Base-by-base conservation (phyloP, 495 filamentous ascomycete genomes). In the Aspergillus coremiiformis region DNA sequence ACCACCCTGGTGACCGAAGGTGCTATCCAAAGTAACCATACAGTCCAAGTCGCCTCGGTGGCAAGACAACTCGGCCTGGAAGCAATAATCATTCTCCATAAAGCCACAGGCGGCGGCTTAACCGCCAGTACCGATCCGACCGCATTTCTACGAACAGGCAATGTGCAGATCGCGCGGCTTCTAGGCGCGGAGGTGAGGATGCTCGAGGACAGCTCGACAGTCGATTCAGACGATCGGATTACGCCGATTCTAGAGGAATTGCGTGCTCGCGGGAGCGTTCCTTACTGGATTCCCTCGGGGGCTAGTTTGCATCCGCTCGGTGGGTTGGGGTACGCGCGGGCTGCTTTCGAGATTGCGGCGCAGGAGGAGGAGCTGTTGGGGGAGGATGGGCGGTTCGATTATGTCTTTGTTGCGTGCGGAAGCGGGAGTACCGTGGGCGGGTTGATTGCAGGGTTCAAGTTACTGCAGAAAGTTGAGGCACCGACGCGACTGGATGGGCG, bases 1-100 rank as follows among this genome's bases (percentile, higher is more conserved):
- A 70, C 67, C 26, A 68, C 57, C 9, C 60, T 72, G 7, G 65
- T 72, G 8, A 72, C 69, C n/a, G 69, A 70, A 44, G 69, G 70
- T 32, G 70, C 68, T 8, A 52, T 73, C 26, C 70, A 73, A 53
- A 71, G 68, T 49, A 73, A 73, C 52, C 70, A 73, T 58, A 71
- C 68, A 11, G 61, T 71, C 0, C 70, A 73, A 57, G 70, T 73
- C 1, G 58, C 64, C 20, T 55, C 68, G 1, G 50, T 69, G 2
- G 70, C 70, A 1, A 52, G 43, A 0, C 65, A 53, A 29, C 56
- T 73, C 20, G 57, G 60, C 0, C 56, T 73, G 0, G 59, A 63
- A 9, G 53, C 62, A 0, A 19, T 70, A 0, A 53, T 66, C 6
- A 56, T 72, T 2, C 48, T 72, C 0, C 64, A 66, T 26, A 61